Evolutionary conservation across 305 asterid genomes (phyloP), one percentile per base, ranked within the genome.

Genomic region (Lippia alba): DNA sequence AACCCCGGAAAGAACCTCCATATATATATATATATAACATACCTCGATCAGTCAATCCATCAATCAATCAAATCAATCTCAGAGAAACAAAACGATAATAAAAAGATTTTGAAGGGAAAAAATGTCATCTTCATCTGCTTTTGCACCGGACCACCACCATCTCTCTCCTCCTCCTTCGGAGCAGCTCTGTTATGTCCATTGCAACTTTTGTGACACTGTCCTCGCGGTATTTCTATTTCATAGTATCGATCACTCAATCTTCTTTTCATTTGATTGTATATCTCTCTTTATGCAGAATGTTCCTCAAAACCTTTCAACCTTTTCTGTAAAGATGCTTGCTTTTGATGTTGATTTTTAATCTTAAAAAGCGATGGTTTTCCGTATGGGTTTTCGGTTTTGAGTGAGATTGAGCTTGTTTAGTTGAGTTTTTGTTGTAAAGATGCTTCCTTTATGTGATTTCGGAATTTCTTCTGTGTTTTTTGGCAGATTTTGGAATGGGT

Each of bases 141-240:
- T 85, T 69, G 76, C 91, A 32, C 90, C 96, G 84, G 97, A 90
- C 89, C 84, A 90, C 90, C 90, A 83, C 75, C 91, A 76, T 82
- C 82, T 67, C 81, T 73, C 91, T 61, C 81, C 91, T 34, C 40
- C 40, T 73, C 82, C 90, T 40, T 83, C 92, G 34, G 99, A 94
- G 88, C 96, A 94, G 84, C 99, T 91, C 81, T 90, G 96, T 76
- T 94, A 94, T 83, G 97, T 88, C 91, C 92, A 85, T 69, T 94
- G 99, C 93, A 78, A 80, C 91, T 91, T 68, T 64, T 94, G 99
- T 66, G 88, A 87, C 79, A 94, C 97, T 70, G 97, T 91, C 82
- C 97, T 94, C 58, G 99, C 97, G 82, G 99, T 94, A 84, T 53
- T n/a, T n/a, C 10, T 54, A 19, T 17, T 46, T 53, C 46, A 70